A percentile compares a stretch with the other conserved stretches of the same genome.
Evolutionary conservation across 75 land plant genomes (phyloP).

Genomic region (Ceratopteris richardii): DNA sequence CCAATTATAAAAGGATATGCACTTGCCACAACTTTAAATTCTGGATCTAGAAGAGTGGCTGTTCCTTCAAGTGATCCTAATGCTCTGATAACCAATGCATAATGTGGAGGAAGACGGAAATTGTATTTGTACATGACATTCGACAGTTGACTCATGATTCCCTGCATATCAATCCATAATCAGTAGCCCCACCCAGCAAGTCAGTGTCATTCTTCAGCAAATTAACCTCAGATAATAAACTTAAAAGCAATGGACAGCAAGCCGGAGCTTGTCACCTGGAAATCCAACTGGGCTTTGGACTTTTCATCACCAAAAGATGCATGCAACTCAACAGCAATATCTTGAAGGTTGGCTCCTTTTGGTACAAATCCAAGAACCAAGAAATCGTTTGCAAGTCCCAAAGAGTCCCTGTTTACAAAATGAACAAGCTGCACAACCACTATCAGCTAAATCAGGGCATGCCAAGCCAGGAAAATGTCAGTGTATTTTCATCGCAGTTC

Average conservation of each 20-base stretch:
- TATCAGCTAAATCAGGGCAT: conserved; percentile 2
- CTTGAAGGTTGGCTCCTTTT: conserved; percentile 51
- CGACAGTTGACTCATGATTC: conserved; percentile 80
- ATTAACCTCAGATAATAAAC: too few species aligned
- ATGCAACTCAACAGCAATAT: conserved; percentile 55
- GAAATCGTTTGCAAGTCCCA: conserved; percentile 91
- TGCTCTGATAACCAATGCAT: conserved; percentile 91
- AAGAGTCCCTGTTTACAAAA: conserved; percentile 86
- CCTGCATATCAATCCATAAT: conserved; percentile 27
- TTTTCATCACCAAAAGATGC: conserved; percentile 67
- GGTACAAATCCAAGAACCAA: conserved; percentile 89
- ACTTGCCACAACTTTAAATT: conserved; percentile 82
- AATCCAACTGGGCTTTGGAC: conserved; percentile 61
- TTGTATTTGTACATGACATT: conserved; percentile 90
- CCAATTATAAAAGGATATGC: conserved; percentile 97
- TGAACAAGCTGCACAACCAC: conserved; percentile 80
- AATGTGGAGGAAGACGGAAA: conserved; percentile 91
- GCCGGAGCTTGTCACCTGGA: conserved; percentile 49
- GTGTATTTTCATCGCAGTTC: too few species aligned
- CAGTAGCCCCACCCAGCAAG: too few species aligned
- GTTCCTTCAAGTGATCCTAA: conserved; percentile 96
- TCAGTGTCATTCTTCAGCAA: too few species aligned
- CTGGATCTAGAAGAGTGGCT: conserved; percentile 89
- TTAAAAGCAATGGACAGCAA: too few species aligned
- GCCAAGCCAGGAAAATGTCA: too few species aligned